These are phyloP conservation scores for Aquilaria malaccensis DNA, from an alignment of 345 rosid genomes.

Conservation along the genomic window DNA sequence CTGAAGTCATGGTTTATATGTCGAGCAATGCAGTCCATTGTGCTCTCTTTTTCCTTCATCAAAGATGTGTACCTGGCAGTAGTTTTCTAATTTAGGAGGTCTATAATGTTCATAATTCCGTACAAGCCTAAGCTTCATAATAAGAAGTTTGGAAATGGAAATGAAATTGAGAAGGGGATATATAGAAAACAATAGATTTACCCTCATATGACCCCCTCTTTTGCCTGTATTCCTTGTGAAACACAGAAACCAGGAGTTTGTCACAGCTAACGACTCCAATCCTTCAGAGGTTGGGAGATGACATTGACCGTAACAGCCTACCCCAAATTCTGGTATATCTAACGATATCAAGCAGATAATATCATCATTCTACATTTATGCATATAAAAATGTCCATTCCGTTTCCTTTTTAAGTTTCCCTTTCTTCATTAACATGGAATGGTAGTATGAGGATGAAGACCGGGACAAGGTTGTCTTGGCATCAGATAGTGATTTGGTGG, in stretches of 20 bases:
- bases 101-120: too few relatives aligned
- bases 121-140: too few relatives aligned
- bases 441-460: constrained; percentile 90
- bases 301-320: constrained; percentile 61
- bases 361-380: too few relatives aligned
- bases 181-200: constrained; percentile 7
- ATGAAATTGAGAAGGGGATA: too few relatives aligned
- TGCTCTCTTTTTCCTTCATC: too few relatives aligned
- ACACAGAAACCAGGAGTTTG: constrained; percentile 56
- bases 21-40: too few relatives aligned
- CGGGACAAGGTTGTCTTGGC: constrained; percentile 77
- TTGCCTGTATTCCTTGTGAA: constrained; percentile 8
- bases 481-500: constrained; percentile 64
- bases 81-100: too few relatives aligned
- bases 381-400: background rate
- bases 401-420: constrained; percentile 1
- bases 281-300: constrained; percentile 76
- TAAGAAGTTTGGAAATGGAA: too few relatives aligned
- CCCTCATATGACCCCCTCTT: background rate
- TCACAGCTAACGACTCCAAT: constrained; percentile 66
- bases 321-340: constrained; percentile 70
- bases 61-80: too few relatives aligned
- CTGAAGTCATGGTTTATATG: too few relatives aligned
- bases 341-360: too few relatives aligned
- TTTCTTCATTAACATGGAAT: background rate